phyloP scores from a whole-genome alignment of 192 early-diverging fungal species.

The Nowakowskiella sp. region DNA sequence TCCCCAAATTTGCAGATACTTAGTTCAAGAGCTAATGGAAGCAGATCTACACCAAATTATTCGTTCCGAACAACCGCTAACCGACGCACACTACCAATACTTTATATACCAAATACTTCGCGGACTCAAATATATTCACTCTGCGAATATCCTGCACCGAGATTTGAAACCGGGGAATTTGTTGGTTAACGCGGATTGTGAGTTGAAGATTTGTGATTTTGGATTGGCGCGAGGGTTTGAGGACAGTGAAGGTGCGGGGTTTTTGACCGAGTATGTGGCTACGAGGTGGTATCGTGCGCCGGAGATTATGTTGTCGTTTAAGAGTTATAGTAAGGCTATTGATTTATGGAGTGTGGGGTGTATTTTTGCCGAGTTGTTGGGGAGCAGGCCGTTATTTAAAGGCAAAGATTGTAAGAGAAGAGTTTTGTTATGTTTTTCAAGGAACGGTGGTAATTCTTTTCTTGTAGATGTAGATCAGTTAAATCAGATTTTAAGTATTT shows the following conservation, averaged over 20 bases:
- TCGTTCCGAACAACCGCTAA: constrained; percentile 65
- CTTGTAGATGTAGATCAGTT: constrained; percentile 86
- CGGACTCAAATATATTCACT: constrained; percentile 89
- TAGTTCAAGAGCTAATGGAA: constrained; percentile 76
- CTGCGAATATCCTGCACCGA: constrained; percentile 86
- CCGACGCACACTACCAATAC: constrained; percentile 85
- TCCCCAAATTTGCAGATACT: constrained; percentile 16
- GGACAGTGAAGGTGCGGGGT: constrained; percentile 77
- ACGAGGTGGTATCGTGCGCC: constrained; percentile 99
- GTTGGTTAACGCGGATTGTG: constrained; percentile 96
- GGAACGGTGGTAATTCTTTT: neutral
- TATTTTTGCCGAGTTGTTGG: constrained; percentile 96
- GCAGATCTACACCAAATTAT: constrained; percentile 87
- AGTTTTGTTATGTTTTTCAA: neutral
- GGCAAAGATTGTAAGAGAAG: constrained; percentile 74
- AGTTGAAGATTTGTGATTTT: constrained; percentile 99
- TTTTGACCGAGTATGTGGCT: constrained; percentile 99
- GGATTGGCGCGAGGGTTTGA: constrained; percentile 89
- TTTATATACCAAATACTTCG: constrained; percentile 84
- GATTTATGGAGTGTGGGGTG: constrained; percentile 99
- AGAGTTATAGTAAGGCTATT: constrained; percentile 96
- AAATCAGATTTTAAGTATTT: constrained; percentile 90
- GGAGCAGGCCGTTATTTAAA: constrained; percentile 89
- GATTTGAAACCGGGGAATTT: constrained; percentile 94
- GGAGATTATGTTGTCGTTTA: constrained; percentile 96